Evolutionary conservation across 208 protist genomes (phyloP), one percentile per base, ranked within the genome.

Genomic region (Crithidia mellificae): DNA sequence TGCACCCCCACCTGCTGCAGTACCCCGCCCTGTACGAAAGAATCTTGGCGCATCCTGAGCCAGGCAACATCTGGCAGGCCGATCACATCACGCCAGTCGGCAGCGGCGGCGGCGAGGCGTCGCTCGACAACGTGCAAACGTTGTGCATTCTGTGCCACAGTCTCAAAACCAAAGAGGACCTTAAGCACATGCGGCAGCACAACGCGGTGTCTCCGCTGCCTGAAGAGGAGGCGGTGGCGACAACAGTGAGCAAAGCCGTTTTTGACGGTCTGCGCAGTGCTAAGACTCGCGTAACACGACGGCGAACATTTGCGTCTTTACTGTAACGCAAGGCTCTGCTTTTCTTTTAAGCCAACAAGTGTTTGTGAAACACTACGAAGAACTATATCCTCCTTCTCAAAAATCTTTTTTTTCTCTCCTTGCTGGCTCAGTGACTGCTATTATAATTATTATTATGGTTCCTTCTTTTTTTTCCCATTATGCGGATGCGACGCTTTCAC

Each of bases 121-220:
- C 57, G 29, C 72, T 92, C 15, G 78, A 81, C 30, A 95, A 95
- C 63, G 49, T 95, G 4, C 89, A 95, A 32, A 95, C 89, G 17
- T 72, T 95, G 14, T 95, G 89, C 63, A 81, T 95, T 19, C 80
- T 84, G 4, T 95, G 89, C 62, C 89, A 95, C 75, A 63, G 72
- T 0, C 63, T 88, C 19, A 95, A 95, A 51, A 95, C 86, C 1
- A 57, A 57, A 22, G 69, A 84, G 46, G 84, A 90, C 32, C 53
- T 83, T 12, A 68, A 56, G 67, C 25, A 43, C 22, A 44, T 64
- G 19, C 43, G 41, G 41, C 65, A 70, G 46, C 9, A 59, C 36
- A 32, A 46, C 11, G 22, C 52, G 11, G 14, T 25, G 24, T 4
- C 27, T 38, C 36, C 58, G 19, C 24, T 47, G 1, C 30, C 51